A percentile compares a stretch with the other conserved stretches of the same genome.
phyloP scores from a whole-genome alignment of 768 basidiomycete species.

The Mycena vitilis region DNA sequence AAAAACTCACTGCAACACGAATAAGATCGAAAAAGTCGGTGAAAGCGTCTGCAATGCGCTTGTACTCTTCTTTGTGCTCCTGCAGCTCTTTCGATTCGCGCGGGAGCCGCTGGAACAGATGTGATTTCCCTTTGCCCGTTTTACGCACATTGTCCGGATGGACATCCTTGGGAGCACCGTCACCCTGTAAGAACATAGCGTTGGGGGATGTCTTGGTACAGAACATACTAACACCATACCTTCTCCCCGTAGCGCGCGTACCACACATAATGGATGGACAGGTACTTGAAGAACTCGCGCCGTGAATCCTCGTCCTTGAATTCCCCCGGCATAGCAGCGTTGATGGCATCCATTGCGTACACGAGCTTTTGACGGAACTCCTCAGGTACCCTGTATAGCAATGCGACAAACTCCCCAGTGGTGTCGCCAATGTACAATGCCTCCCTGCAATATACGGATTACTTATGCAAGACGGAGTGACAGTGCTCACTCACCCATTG shows the following conservation, averaged over 20 bases:
- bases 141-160: conserved; percentile 6
- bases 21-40: conserved; percentile 1
- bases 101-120: not conserved
- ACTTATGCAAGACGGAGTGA: no score
- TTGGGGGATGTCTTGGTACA: not conserved
- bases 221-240: not conserved
- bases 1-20: not conserved
- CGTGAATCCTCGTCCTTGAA: conserved; percentile 10
- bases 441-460: no score
- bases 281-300: not conserved
- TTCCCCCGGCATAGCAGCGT: conserved; percentile 3
- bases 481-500: no score
- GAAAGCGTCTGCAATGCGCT: not conserved
- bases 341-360: not conserved
- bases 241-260: conserved; percentile 5
- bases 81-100: conserved; percentile 2
- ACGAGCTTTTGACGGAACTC: not conserved
- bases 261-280: conserved; percentile 9
- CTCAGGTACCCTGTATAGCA: not conserved
- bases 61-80: not conserved
- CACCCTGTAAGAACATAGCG: not conserved
- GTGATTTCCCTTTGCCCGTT: not conserved
- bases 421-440: no score
- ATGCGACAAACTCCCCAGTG: not conserved
- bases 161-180: not conserved